phyloP scores from a whole-genome alignment of 2,329 filamentous ascomycete genomes.

The Chaetomium sp. region DNA sequence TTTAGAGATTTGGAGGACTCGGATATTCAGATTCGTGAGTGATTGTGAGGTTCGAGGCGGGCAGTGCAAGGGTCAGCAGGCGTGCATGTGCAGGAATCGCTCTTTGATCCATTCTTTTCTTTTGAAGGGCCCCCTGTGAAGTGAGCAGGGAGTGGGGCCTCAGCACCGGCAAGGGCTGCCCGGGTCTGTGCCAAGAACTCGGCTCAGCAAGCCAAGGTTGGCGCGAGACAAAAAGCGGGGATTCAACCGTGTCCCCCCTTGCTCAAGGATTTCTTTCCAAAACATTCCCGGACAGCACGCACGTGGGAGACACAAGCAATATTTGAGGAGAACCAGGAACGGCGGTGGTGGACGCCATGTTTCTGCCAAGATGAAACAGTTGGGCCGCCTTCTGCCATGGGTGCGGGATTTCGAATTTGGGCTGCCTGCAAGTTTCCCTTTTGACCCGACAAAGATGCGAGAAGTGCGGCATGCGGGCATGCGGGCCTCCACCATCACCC shows the following conservation, averaged over 20 bases:
- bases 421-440: background rate
- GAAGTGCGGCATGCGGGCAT: background rate
- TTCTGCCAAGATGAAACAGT: background rate
- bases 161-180: conserved; percentile 9
- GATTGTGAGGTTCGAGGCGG: background rate
- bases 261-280: background rate
- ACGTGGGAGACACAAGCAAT: conserved; percentile 17
- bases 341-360: background rate
- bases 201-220: conserved; percentile 7
- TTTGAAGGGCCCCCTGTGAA: background rate
- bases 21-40: background rate
- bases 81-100: background rate
- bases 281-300: background rate
- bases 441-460: background rate
- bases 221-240: conserved; percentile 16
- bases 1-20: conserved; percentile 1
- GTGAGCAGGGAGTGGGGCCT: background rate
- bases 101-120: conserved; percentile 10
- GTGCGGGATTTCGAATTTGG: background rate
- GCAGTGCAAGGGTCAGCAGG: conserved; percentile 10
- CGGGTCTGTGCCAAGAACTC: conserved; percentile 19
- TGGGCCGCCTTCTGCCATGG: background rate
- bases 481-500: background rate
- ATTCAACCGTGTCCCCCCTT: conserved; percentile 16
- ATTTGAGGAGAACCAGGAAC: conserved; percentile 11